Percentiles rank a stretch among this genome's conserved stretches.
phyloP scores from a whole-genome alignment of 176 grass and related monocot species.

The Avena insularis region DNA sequence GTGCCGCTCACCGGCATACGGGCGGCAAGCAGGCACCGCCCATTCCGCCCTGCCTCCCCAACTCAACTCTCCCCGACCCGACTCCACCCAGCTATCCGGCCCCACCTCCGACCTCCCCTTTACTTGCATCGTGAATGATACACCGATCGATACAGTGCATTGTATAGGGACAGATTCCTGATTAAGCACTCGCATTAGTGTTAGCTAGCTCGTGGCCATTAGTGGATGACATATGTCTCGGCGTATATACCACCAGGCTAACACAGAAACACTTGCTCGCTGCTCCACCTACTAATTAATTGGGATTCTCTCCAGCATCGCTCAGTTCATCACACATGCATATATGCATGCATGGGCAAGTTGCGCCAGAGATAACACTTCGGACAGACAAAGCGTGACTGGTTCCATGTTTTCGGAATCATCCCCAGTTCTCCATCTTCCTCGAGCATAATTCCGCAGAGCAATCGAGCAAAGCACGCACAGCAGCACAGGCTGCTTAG shows the following conservation, averaged over 20 bases:
- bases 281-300: not conserved
- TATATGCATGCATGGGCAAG: conserved; percentile 26
- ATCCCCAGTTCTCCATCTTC: not conserved
- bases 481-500: too few relatives aligned
- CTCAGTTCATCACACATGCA: conserved; percentile 18
- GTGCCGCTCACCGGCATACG: not conserved
- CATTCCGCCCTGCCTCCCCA: not conserved
- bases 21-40: conserved; percentile 28
- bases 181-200: not conserved
- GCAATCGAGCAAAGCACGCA: not conserved
- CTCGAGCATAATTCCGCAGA: not conserved
- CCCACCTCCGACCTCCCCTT: not conserved
- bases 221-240: too few relatives aligned
- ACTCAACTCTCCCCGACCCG: not conserved
- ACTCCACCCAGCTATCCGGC: not conserved
- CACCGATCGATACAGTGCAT: not conserved
- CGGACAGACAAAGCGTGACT: not conserved
- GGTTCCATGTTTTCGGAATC: conserved; percentile 17
- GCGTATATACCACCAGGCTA: too few relatives aligned
- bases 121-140: not conserved
- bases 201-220: too few relatives aligned
- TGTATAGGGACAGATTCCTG: not conserved
- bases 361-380: not conserved
- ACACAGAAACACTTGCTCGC: too few relatives aligned
- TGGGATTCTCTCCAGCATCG: not conserved